phyloP scores from a whole-genome alignment of 306 rosid genomes.

The Amphicarpaea edgeworthii region DNA sequence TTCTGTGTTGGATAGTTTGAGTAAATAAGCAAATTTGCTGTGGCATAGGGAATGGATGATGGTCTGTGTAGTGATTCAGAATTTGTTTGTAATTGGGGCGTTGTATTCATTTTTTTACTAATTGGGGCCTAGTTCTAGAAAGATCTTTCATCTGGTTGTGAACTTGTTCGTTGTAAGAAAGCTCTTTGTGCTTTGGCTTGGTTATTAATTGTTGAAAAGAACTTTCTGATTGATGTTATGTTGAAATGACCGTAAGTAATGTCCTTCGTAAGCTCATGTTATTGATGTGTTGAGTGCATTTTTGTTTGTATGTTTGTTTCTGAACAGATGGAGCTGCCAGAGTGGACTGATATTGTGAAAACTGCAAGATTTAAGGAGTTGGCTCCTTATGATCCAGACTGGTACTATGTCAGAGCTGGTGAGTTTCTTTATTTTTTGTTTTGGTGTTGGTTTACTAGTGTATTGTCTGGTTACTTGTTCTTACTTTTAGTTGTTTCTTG shows the following conservation, averaged over 20 bases:
- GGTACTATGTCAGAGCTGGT: constrained; percentile 84
- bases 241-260: not conserved
- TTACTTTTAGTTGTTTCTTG: not conserved
- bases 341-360: constrained; percentile 78
- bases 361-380: constrained; percentile 77
- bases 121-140: not conserved
- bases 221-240: no score
- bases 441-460: not conserved
- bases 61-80: not conserved
- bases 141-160: not conserved
- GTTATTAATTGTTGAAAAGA: no score
- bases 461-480: not conserved
- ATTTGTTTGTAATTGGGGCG: not conserved
- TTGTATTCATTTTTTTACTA: not conserved
- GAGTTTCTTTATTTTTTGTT: not conserved
- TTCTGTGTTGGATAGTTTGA: not conserved
- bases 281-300: not conserved
- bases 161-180: not conserved
- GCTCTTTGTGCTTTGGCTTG: not conserved
- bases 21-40: not conserved
- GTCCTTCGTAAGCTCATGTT: not conserved
- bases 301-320: not conserved
- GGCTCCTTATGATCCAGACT: constrained; percentile 85
- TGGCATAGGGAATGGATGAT: not conserved
- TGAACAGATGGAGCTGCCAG: constrained; percentile 74